Percentiles rank a stretch among this genome's conserved stretches.
Conservation (phyloP, 2,329 filamentous ascomycete species). For the Colletotrichum navitas region DNA sequence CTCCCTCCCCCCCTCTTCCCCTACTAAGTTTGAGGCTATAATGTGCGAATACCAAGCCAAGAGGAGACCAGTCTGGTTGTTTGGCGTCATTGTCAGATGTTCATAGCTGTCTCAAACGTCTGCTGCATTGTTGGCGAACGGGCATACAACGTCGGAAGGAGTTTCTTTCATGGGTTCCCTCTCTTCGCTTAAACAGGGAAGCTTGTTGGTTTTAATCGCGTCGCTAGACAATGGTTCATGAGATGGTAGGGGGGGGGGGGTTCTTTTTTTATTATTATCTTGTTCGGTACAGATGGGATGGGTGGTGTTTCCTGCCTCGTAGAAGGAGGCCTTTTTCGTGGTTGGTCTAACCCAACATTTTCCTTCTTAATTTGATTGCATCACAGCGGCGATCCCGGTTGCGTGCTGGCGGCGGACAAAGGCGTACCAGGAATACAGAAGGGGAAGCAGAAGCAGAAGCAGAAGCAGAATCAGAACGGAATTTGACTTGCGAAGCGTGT, state of each 20-base stretch:
- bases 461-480: constrained; percentile 13
- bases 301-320: constrained; percentile 25
- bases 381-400: constrained; percentile 23
- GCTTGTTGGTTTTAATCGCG: constrained; percentile 35
- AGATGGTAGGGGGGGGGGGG: constrained; percentile 9
- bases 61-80: constrained; percentile 25
- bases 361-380: constrained; percentile 36
- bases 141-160: constrained; percentile 36
- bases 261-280: not conserved
- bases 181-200: constrained; percentile 31
- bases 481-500: constrained; percentile 20
- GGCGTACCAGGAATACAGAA: constrained; percentile 38
- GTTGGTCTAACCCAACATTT: constrained; percentile 32
- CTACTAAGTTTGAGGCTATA: constrained; percentile 28
- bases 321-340: constrained; percentile 10
- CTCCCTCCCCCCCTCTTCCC: not conserved
- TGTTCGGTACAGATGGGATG: constrained; percentile 32
- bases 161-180: constrained; percentile 25
- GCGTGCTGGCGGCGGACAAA: constrained; percentile 32
- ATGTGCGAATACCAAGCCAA: constrained; percentile 40
- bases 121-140: constrained; percentile 41
- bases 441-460: not conserved
- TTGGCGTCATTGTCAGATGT: constrained; percentile 35
- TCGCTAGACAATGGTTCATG: constrained; percentile 24
- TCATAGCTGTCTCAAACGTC: constrained; percentile 36